Evolutionary conservation across 768 basidiomycete genomes (phyloP).

Genomic region (Sporobolomyces roseus): DNA sequence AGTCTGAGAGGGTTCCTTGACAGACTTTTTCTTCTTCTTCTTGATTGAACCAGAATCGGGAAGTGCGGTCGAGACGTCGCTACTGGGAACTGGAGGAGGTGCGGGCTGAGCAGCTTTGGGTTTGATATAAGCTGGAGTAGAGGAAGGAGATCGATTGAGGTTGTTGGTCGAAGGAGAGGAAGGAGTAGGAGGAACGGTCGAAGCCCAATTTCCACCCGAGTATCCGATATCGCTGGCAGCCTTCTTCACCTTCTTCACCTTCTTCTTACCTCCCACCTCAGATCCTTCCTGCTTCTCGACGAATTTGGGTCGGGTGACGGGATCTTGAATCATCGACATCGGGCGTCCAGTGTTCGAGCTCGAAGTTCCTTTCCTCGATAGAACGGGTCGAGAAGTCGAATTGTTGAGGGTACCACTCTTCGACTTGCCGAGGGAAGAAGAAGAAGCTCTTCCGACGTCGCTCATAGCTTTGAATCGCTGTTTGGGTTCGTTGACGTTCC

Average conservation of each 20-base stretch:
- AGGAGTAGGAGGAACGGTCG: conserved; percentile 1
- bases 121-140: neutral
- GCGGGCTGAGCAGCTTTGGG: neutral
- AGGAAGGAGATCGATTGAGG: neutral
- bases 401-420: neutral
- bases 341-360: conserved; percentile 1
- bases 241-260: conserved; percentile 28
- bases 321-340: conserved; percentile 15
- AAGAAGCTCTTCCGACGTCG: conserved; percentile 26
- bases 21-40: conserved; percentile 32
- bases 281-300: conserved; percentile 14
- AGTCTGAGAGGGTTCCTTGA: conserved; percentile 27
- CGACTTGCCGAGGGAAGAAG: neutral
- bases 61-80: neutral
- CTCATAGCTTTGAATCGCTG: conserved; percentile 30
- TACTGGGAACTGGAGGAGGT: neutral
- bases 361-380: conserved; percentile 27
- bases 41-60: conserved; percentile 17
- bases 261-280: conserved; percentile 13
- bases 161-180: neutral
- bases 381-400: conserved; percentile 1
- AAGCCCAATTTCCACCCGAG: neutral
- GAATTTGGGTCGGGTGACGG: conserved; percentile 10
- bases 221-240: conserved; percentile 39
- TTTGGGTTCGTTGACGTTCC: conserved; percentile 38